Evolutionary conservation across 345 rosid genomes (phyloP).

Genomic region (Corchorus capsularis): DNA sequence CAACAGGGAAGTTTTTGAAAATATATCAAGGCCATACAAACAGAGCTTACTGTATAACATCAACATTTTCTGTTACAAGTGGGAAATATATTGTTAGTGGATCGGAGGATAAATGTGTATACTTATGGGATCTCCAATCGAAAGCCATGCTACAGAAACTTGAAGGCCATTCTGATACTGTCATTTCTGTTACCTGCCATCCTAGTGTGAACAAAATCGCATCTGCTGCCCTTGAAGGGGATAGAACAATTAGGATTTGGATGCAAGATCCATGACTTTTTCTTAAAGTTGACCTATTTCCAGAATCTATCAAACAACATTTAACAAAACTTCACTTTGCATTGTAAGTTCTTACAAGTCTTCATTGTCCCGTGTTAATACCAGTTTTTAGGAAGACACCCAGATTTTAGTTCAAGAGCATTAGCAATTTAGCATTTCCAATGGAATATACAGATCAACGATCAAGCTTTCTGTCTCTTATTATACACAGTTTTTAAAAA

Average conservation of each 20-base stretch:
- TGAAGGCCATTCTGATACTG: conserved; percentile 83
- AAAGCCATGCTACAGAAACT: conserved; percentile 82
- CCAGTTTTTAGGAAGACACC: not conserved
- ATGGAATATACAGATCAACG: not conserved
- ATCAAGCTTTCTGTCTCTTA: not conserved
- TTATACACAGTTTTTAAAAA: too few species aligned
- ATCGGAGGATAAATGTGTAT: conserved; percentile 87
- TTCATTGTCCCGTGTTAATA: not conserved
- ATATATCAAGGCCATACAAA: conserved; percentile 83
- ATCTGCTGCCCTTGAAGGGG: conserved; percentile 78
- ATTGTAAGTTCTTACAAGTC: not conserved
- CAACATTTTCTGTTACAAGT: conserved; percentile 94
- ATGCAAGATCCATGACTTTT: conserved; percentile 37
- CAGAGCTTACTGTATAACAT: conserved; percentile 69
- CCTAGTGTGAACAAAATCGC: conserved; percentile 76
- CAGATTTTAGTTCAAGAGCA: not conserved
- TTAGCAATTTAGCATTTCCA: not conserved
- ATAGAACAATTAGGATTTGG: conserved; percentile 84
- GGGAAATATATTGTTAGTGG: conserved; percentile 97
- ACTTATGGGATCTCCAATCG: conserved; percentile 92
- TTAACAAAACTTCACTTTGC: not conserved
- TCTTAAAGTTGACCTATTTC: not conserved
- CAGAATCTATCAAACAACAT: not conserved
- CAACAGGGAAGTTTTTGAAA: conserved; percentile 82
- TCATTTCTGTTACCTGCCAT: conserved; percentile 85